A percentile compares a stretch with the other conserved stretches of the same genome.
These are phyloP conservation scores for Haplosporangium sp. DNA, from an alignment of 371 early-diverging fungal species.

Conservation along the genomic window DNA sequence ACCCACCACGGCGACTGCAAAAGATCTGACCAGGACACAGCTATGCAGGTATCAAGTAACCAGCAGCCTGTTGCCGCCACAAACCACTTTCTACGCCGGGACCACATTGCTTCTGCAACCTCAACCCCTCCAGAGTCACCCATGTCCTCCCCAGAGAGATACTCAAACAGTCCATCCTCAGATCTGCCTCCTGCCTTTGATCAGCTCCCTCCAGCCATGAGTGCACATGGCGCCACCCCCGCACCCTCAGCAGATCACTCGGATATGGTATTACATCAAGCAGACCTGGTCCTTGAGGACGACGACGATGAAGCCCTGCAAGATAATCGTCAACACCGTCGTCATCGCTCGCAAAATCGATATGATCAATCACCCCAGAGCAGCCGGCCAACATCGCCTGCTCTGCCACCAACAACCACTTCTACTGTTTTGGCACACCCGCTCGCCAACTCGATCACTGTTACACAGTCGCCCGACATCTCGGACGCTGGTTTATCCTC, in stretches of 20 bases:
- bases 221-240: constrained; percentile 26
- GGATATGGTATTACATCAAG: constrained; percentile 30
- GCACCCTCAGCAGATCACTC: constrained; percentile 35
- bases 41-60: too few species aligned
- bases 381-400: constrained; percentile 13
- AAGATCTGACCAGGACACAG: too few species aligned
- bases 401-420: constrained; percentile 10
- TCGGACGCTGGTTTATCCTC: not conserved
- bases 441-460: constrained; percentile 12
- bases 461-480: not conserved
- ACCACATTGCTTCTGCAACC: not conserved
- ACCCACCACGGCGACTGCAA: too few species aligned
- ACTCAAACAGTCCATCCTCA: not conserved
- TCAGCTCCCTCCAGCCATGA: constrained; percentile 14
- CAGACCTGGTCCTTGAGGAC: constrained; percentile 26
- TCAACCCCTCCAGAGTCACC: constrained; percentile 11
- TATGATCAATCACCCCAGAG: not conserved
- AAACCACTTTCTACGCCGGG: too few species aligned
- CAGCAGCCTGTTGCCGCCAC: too few species aligned
- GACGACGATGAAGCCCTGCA: constrained; percentile 22
- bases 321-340: constrained; percentile 5
- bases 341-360: not conserved
- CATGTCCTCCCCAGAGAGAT: constrained; percentile 8
- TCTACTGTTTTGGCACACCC: constrained; percentile 11
- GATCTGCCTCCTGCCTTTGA: constrained; percentile 10